These are phyloP conservation scores for Saccharomycopsis javanensis DNA, from an alignment of 805 yeast genomes.

Conservation along the genomic window DNA sequence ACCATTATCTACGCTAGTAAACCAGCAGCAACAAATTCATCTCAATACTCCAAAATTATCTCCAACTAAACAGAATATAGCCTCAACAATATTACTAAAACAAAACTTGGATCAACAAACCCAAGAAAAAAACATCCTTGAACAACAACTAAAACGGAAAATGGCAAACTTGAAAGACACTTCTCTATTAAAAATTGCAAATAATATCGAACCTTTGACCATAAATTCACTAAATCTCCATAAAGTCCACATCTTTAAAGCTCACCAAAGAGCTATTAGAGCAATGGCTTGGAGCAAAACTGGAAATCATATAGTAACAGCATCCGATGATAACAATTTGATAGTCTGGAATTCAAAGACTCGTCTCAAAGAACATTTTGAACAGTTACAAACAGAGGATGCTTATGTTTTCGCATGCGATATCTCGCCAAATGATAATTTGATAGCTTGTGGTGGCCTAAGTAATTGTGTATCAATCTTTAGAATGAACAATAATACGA, in stretches of 20 bases:
- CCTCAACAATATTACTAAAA: neutral
- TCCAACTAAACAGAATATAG: neutral
- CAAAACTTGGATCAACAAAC: neutral
- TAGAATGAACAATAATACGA: conserved; percentile 23
- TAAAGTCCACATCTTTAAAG: conserved; percentile 4
- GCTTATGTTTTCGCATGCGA: conserved; percentile 76
- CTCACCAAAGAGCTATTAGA: conserved; percentile 63
- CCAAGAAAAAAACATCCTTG: conserved; percentile 6
- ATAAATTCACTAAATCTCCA: conserved; percentile 6
- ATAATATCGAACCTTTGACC: neutral
- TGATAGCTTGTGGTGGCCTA: conserved; percentile 75
- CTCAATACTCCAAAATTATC: neutral
- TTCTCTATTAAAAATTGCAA: conserved; percentile 5
- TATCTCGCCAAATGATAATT: conserved; percentile 51
- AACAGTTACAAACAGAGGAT: conserved; percentile 43
- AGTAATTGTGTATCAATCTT: conserved; percentile 73
- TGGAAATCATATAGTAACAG: conserved; percentile 52
- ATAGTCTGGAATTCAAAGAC: conserved; percentile 74
- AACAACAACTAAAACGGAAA: conserved; percentile 9
- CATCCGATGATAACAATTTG: conserved; percentile 81
- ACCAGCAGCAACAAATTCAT: neutral
- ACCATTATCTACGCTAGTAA: neutral
- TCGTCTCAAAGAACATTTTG: conserved; percentile 45
- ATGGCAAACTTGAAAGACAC: conserved; percentile 6
- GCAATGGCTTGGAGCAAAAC: conserved; percentile 61